Conservation (phyloP, 768 basidiomycete species). For the Ephemerocybe angulata region DNA sequence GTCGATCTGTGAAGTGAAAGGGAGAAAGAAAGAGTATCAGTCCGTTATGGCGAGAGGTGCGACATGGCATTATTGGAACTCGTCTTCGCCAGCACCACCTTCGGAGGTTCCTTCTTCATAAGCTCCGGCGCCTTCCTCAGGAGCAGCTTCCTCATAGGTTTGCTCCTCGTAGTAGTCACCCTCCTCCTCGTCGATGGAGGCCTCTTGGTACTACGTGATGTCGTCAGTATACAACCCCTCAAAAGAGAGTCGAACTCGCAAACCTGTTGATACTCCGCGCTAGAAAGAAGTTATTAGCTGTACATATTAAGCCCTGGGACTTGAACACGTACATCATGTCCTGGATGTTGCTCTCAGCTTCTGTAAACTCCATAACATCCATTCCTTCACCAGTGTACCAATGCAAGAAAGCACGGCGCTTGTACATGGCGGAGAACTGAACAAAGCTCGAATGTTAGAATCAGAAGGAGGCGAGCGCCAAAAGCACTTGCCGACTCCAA, state of each 20-base stretch:
- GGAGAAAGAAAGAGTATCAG: too few species aligned
- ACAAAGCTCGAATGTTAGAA: slow-evolving; percentile 6
- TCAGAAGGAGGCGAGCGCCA: neutral
- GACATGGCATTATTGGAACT: neutral
- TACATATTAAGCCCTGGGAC: neutral
- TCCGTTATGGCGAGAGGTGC: neutral
- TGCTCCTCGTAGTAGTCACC: slow-evolving; percentile 15
- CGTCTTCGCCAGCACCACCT: neutral
- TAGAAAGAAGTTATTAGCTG: slow-evolving; percentile 22
- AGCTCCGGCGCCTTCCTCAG: slow-evolving; percentile 14
- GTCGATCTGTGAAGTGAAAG: too few species aligned
- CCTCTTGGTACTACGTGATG: slow-evolving; percentile 32
- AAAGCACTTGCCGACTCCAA: slow-evolving; percentile 46
- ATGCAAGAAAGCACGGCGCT: slow-evolving; percentile 81
- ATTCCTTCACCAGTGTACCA: slow-evolving; percentile 93
- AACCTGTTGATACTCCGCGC: slow-evolving; percentile 89
- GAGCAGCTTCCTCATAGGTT: slow-evolving; percentile 19
- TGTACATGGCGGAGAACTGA: slow-evolving; percentile 79
- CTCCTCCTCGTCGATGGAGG: slow-evolving; percentile 23
- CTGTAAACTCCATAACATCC: slow-evolving; percentile 83
- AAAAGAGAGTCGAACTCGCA: slow-evolving; percentile 7
- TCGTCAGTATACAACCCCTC: neutral
- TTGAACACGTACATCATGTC: slow-evolving; percentile 70
- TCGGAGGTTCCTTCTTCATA: too few species aligned
- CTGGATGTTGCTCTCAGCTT: slow-evolving; percentile 78